Conservation (phyloP, 139 green algal species). For the Prasinococcaceae sp. region DNA sequence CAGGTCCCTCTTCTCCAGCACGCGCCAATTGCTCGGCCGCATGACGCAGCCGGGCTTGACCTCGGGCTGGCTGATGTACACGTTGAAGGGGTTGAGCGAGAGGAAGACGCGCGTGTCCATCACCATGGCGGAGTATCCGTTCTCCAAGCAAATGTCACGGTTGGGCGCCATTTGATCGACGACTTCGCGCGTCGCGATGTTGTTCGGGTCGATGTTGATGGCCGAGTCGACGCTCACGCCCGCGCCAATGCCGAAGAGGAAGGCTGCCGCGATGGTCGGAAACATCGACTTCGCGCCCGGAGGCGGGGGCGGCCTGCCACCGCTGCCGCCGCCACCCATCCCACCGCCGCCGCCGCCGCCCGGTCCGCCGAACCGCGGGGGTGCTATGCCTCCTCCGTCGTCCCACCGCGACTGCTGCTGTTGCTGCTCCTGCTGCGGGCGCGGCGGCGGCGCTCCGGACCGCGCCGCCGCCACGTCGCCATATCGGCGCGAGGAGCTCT, state of each 20-base stretch:
- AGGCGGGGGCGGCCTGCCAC: not conserved
- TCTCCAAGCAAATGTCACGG: slow-evolving; percentile 63
- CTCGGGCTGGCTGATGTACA: slow-evolving; percentile 89
- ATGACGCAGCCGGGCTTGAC: slow-evolving; percentile 95
- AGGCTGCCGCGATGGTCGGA: slow-evolving; percentile 63
- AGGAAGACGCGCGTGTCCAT: slow-evolving; percentile 97
- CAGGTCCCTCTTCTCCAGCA: slow-evolving; percentile 80
- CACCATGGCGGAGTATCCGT: slow-evolving; percentile 93
- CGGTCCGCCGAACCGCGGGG: too few relatives aligned
- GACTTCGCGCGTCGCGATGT: slow-evolving; percentile 81
- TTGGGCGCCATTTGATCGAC: slow-evolving; percentile 90
- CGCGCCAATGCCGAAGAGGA: slow-evolving; percentile 74
- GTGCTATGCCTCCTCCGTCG: too few relatives aligned
- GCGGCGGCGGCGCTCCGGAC: too few relatives aligned
- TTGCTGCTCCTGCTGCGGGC: too few relatives aligned
- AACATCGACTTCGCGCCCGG: too few relatives aligned
- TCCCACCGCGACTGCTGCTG: too few relatives aligned
- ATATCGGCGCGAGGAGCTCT: too few relatives aligned
- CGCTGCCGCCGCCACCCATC: not conserved
- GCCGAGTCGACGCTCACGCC: slow-evolving; percentile 32
- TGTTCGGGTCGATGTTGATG: slow-evolving; percentile 58
- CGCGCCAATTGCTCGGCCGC: slow-evolving; percentile 70
- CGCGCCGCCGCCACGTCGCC: too few relatives aligned
- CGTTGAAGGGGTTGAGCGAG: slow-evolving; percentile 97
- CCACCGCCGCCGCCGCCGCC: too few relatives aligned